Conservation (phyloP, 352 stramenopile genomes). For the Pythium chondricola region DNA sequence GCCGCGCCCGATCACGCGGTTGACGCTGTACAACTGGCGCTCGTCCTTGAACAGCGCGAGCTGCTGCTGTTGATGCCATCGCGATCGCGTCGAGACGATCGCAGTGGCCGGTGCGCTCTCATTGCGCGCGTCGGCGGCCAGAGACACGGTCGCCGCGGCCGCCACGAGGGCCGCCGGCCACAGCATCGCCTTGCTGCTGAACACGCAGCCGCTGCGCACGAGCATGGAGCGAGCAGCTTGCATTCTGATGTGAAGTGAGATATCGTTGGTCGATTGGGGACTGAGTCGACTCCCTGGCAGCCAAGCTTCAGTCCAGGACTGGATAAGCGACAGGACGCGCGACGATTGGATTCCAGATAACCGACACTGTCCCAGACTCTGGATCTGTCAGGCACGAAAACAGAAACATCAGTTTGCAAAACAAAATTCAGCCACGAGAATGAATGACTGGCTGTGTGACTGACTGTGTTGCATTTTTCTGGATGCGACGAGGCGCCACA, state of each 20-base stretch:
- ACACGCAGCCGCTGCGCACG: not conserved
- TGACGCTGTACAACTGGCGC: conserved; percentile 11
- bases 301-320: too few relatives aligned
- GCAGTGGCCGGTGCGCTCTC: conserved; percentile 1
- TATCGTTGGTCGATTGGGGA: not conserved
- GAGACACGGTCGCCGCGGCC: not conserved
- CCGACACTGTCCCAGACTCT: too few relatives aligned
- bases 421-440: too few relatives aligned
- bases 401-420: too few relatives aligned
- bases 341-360: too few relatives aligned
- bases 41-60: conserved; percentile 7
- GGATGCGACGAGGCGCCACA: too few relatives aligned
- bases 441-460: too few relatives aligned
- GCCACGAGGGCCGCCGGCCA: not conserved
- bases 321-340: too few relatives aligned
- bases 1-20: conserved; percentile 18
- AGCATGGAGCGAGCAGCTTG: conserved; percentile 2
- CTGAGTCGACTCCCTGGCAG: not conserved
- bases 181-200: not conserved
- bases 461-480: too few relatives aligned
- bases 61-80: not conserved
- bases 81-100: not conserved
- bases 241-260: too few relatives aligned
- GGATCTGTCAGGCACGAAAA: too few relatives aligned
- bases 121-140: conserved; percentile 1